Conservation (phyloP, 495 filamentous ascomycete genomes). For the Barbatosphaeria neglecta region DNA sequence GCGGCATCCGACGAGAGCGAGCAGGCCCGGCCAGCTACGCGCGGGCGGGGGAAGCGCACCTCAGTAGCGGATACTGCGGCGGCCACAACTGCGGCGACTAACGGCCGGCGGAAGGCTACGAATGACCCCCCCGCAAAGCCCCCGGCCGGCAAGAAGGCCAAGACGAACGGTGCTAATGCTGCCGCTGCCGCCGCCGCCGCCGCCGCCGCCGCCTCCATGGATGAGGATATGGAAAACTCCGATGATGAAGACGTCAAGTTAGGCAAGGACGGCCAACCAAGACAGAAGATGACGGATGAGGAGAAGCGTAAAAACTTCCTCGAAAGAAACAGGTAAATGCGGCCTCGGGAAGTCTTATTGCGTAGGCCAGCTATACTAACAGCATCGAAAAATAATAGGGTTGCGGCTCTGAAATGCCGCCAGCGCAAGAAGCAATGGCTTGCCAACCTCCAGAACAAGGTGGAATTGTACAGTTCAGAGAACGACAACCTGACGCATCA, state of each 20-base stretch:
- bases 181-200: conserved; percentile 19
- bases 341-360: neutral
- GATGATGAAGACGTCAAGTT: conserved; percentile 41
- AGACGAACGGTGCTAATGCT: conserved; percentile 34
- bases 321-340: conserved; percentile 84
- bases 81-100: conserved; percentile 32
- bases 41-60: conserved; percentile 60
- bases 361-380: conserved; percentile 11
- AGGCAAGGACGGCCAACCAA: conserved; percentile 26
- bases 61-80: conserved; percentile 11
- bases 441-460: conserved; percentile 86
- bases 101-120: conserved; percentile 68
- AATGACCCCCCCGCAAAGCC: conserved; percentile 60
- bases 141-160: conserved; percentile 58
- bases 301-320: conserved; percentile 98
- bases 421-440: conserved; percentile 99
- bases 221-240: conserved; percentile 26
- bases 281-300: conserved; percentile 93
- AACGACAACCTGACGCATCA: conserved; percentile 80
- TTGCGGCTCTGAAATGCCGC: conserved; percentile 92
- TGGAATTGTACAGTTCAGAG: conserved; percentile 81
- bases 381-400: conserved; percentile 40
- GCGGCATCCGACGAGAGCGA: conserved; percentile 68
- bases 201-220: conserved; percentile 16
- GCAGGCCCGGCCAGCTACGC: conserved; percentile 45